Conservation (phyloP, 139 green algal genomes). For the Limnomonas spitsbergensis region DNA sequence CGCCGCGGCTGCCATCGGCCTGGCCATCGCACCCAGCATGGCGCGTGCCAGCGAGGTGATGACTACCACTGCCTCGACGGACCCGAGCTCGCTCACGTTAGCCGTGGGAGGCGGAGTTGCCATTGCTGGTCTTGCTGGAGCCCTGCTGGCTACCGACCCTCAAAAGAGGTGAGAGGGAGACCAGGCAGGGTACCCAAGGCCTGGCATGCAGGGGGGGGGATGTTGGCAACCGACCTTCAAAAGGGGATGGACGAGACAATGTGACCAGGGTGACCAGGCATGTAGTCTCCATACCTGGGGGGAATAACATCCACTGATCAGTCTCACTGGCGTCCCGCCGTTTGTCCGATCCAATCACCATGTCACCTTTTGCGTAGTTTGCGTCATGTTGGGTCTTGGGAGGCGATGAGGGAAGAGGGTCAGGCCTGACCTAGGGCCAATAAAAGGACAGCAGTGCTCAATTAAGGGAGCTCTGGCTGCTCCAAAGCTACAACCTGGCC, state of each 20-base stretch:
- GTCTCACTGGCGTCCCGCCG: not conserved
- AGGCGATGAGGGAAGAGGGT: no score
- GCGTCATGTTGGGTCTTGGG: no score
- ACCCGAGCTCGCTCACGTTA: constrained; percentile 29
- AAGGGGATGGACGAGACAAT: constrained; percentile 41
- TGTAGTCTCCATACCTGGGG: not conserved
- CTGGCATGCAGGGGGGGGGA: constrained; percentile 59
- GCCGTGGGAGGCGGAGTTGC: constrained; percentile 66
- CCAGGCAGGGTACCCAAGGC: constrained; percentile 65
- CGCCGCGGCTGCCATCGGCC: no score
- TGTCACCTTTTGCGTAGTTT: no score
- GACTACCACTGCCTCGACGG: not conserved
- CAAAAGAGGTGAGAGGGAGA: constrained; percentile 56
- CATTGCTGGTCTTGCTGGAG: constrained; percentile 65
- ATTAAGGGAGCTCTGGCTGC: no score
- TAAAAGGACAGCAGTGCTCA: no score
- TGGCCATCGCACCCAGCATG: no score
- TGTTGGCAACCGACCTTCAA: constrained; percentile 78
- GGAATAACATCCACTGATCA: not conserved
- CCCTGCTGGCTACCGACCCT: constrained; percentile 75
- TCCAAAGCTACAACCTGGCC: no score
- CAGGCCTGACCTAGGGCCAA: no score
- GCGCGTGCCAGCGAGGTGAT: no score
- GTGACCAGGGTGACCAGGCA: not conserved
- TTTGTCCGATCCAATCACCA: no score